These are phyloP conservation scores for Melanogaster broomeanus DNA, from an alignment of 768 basidiomycete genomes.

Conservation along the genomic window DNA sequence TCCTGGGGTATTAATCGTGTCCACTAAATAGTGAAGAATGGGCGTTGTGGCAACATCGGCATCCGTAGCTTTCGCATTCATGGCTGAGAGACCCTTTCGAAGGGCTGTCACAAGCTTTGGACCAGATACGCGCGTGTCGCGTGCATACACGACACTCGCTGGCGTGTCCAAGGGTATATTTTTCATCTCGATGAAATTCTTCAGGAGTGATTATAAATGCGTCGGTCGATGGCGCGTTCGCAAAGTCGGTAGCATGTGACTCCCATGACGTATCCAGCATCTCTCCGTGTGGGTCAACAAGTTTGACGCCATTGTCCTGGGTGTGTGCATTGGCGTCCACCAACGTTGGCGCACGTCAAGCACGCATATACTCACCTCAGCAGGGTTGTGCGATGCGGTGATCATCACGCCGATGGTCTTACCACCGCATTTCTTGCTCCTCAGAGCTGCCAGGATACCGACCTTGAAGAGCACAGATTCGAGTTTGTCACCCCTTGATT, in stretches of 20 bases:
- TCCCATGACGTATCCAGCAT: constrained; percentile 98
- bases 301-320: constrained; percentile 98
- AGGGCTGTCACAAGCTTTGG: constrained; percentile 72
- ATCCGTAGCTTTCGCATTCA: constrained; percentile 68
- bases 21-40: constrained; percentile 92
- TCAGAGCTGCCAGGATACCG: constrained; percentile 83
- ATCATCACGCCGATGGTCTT: constrained; percentile 97
- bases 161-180: constrained; percentile 82
- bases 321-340: constrained; percentile 6
- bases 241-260: constrained; percentile 76
- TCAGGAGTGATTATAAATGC: constrained; percentile 70
- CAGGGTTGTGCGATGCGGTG: constrained; percentile 99
- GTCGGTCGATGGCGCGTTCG: constrained; percentile 77
- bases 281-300: constrained; percentile 95
- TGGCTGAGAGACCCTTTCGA: constrained; percentile 77
- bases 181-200: constrained; percentile 56
- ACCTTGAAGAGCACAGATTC: constrained; percentile 95
- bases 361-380: constrained; percentile 58
- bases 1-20: constrained; percentile 84
- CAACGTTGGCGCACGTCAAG: neutral
- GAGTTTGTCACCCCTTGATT: constrained; percentile 60
- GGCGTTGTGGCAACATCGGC: constrained; percentile 92
- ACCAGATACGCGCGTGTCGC: constrained; percentile 93
- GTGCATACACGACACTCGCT: constrained; percentile 83
- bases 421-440: constrained; percentile 91